These are phyloP conservation scores for Monilinia vaccinii-corymbosi DNA, from an alignment of 2,329 filamentous ascomycete species.

Conservation along the genomic window DNA sequence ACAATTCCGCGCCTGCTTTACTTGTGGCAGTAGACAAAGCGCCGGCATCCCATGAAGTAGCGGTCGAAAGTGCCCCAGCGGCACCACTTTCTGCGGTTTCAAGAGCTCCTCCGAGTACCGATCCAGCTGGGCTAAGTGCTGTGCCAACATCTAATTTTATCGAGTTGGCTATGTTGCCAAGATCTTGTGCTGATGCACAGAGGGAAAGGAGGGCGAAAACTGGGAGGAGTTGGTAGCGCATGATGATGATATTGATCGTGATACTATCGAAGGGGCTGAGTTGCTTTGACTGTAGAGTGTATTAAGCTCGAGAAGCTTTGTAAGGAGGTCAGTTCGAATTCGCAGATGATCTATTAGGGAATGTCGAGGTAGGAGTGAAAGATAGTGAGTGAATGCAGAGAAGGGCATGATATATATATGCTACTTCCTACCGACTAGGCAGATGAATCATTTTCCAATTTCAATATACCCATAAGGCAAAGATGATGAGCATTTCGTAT, in stretches of 20 bases:
- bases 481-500: not conserved
- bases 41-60: not conserved
- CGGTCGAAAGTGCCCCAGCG: not conserved
- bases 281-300: not conserved
- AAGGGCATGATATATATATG: not conserved
- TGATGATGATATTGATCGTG: not conserved
- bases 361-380: not conserved
- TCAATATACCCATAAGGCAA: not conserved
- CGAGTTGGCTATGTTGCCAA: not conserved
- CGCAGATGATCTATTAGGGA: not conserved
- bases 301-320: not conserved
- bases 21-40: not conserved
- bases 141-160: not conserved
- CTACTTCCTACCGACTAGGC: not conserved
- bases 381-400: not conserved
- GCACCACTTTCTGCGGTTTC: not conserved
- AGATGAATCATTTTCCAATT: not conserved
- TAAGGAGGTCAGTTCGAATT: not conserved
- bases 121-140: not conserved
- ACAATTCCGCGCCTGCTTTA: not conserved
- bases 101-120: not conserved
- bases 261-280: not conserved
- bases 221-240: conserved; percentile 9
- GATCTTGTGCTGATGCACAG: not conserved
- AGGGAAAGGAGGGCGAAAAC: conserved; percentile 2